phyloP scores from a whole-genome alignment of 202 grass and related monocot genomes.

The Musa balbisiana region DNA sequence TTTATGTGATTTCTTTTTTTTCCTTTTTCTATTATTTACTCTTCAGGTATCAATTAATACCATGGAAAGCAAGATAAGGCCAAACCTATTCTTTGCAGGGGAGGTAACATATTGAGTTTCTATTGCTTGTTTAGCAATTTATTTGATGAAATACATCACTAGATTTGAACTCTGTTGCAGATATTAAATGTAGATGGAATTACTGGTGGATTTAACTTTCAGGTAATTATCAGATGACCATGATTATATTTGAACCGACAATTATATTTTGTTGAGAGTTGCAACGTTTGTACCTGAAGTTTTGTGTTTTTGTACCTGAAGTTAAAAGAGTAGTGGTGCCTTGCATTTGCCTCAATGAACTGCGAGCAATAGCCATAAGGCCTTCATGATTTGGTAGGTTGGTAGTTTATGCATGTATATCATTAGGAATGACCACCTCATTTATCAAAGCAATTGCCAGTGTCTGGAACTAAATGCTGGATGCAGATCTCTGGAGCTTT shows the following conservation, averaged over 20 bases:
- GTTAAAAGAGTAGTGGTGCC: neutral
- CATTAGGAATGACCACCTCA: too few relatives aligned
- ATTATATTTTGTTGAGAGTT: neutral
- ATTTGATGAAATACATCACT: conserved; percentile 11
- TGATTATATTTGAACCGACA: neutral
- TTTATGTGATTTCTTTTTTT: conserved; percentile 15
- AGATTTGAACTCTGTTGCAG: conserved; percentile 27
- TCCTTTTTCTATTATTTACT: conserved; percentile 14
- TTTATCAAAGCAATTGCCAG: too few relatives aligned
- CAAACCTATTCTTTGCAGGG: conserved; percentile 88
- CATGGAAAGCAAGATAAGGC: conserved; percentile 84
- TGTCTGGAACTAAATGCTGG: too few relatives aligned
- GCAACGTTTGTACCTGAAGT: neutral
- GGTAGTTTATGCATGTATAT: too few relatives aligned
- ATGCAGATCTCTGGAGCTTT: too few relatives aligned
- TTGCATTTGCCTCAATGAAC: too few relatives aligned
- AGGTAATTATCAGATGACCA: conserved; percentile 28
- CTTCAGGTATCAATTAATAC: conserved; percentile 62
- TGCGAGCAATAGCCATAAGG: too few relatives aligned
- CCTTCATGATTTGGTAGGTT: too few relatives aligned
- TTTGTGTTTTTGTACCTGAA: too few relatives aligned
- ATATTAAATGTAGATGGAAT: conserved; percentile 77
- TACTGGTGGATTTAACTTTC: conserved; percentile 95
- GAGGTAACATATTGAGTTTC: conserved; percentile 49
- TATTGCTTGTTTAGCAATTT: conserved; percentile 16